Percentiles rank a stretch among this genome's conserved stretches.
Evolutionary conservation across 164 flowering plant genomes (phyloP).

Genomic region (Euptelea pleiosperma): DNA sequence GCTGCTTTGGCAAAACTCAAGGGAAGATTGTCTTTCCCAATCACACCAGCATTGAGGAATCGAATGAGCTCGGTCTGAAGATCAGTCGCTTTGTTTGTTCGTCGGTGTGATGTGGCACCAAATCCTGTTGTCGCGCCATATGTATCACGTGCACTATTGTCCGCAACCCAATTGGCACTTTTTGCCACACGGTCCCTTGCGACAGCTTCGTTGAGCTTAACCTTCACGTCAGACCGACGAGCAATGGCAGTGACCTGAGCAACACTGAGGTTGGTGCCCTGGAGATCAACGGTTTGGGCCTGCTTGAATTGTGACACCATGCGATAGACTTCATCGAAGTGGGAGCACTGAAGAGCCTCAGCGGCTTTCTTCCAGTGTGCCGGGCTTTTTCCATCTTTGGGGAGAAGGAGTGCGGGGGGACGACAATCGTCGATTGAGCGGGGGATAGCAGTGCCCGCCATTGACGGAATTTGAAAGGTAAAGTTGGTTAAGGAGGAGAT

Average conservation of each 20-base stretch:
- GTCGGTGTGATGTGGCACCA: constrained; percentile 47
- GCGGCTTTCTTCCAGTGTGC: constrained; percentile 50
- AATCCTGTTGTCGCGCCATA: constrained; percentile 62
- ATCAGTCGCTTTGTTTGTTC: constrained; percentile 37
- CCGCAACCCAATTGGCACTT: constrained; percentile 49
- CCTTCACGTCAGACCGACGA: constrained; percentile 27
- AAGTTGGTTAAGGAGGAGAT: not conserved
- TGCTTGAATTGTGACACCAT: constrained; percentile 38
- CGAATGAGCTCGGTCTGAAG: constrained; percentile 54
- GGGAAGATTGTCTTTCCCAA: constrained; percentile 30
- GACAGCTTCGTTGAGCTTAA: constrained; percentile 29
- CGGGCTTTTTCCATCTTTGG: constrained; percentile 17
- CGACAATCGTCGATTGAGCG: constrained; percentile 14
- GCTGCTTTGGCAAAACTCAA: constrained; percentile 26
- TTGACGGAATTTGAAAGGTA: not conserved
- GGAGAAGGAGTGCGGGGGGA: constrained; percentile 23
- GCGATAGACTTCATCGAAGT: constrained; percentile 40
- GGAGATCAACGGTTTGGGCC: constrained; percentile 30
- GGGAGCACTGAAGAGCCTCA: constrained; percentile 30
- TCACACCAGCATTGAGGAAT: constrained; percentile 45
- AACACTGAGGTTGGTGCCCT: constrained; percentile 42
- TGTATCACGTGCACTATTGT: constrained; percentile 32
- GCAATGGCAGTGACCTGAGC: constrained; percentile 53
- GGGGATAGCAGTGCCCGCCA: constrained; percentile 1
- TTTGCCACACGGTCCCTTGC: constrained; percentile 35